Evolutionary conservation across 2,329 filamentous ascomycete species (phyloP), one percentile per base, ranked within the genome.

Genomic region (Penicillium digitatum): DNA sequence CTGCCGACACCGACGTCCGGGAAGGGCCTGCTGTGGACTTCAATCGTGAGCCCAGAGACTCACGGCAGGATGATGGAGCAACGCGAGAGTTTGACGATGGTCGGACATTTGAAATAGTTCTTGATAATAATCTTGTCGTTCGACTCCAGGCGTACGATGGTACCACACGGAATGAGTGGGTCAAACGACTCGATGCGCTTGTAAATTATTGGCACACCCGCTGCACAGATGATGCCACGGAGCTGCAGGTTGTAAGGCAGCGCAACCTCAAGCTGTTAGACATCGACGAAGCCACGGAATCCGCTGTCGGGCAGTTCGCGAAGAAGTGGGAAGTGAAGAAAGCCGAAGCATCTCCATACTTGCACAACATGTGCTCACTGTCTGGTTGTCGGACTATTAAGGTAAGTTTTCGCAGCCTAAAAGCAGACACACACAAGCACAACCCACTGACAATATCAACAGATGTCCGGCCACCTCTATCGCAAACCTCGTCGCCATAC

Each of bases 301-400:
- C 85, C 0, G 72, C 81, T 40, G 71, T 87, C n/a, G 85, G 85
- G 10, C 84, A 87, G 63, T 87, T 84, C 64, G 84, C 84, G 0
- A 76, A 79, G 60, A 87, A 87, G 63, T 88, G 85, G 85, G 85
- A 88, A 67, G 84, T 87, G 22, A 82, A 78, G 16, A 80, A 84
- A 59, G 82, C 83, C 1, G 80, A 81, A 61, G 83, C 85, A n/a
- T 85, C 81, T 1, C 80, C 85, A 1, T 73, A 82, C 37, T 71
- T 87, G n/a, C 87, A 86, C 74, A 85, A 88, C 67, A 80, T 87
- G 73, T 88, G 85, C 67, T 80, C 81, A n/a, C 79, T 87, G 22
- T 79, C 81, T 11, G 79, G 77, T 35, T 88, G 85, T 66, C 81
- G 85, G 39, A 76, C 81, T 18, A 82, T 88, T 51, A 77, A 78